Percentiles rank a stretch among this genome's conserved stretches.
Conservation (phyloP, 345 rosid genomes). For the Sonneratia caseolaris region DNA sequence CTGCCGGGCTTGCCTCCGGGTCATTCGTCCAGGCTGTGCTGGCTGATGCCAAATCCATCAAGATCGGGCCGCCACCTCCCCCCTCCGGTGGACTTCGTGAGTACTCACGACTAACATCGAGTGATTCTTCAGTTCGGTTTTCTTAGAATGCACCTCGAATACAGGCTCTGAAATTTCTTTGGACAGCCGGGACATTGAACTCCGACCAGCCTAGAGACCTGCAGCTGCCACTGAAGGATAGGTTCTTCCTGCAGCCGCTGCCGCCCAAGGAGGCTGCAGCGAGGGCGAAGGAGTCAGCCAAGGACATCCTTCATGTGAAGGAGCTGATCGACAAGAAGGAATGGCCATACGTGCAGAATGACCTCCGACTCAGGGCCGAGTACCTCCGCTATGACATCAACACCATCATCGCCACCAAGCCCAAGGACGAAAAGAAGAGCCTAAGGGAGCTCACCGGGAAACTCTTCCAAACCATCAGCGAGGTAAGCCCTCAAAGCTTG, state of each 20-base stretch:
- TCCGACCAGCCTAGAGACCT: conserved; percentile 83
- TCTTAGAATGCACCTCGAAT: not conserved
- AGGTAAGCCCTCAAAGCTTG: conserved; percentile 24
- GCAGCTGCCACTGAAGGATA: conserved; percentile 32
- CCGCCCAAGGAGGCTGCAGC: conserved; percentile 54
- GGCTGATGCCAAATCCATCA: conserved; percentile 63
- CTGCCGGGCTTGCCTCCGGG: conserved; percentile 56
- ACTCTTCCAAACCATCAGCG: conserved; percentile 57
- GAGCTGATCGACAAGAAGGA: conserved; percentile 71
- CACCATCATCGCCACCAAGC: conserved; percentile 62
- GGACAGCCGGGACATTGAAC: conserved; percentile 82
- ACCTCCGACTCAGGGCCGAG: conserved; percentile 62
- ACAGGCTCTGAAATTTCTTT: not conserved
- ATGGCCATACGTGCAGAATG: conserved; percentile 83
- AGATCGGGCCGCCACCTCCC: conserved; percentile 79
- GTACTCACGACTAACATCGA: conserved; percentile 12
- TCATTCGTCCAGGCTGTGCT: conserved; percentile 67
- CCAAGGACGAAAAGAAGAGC: conserved; percentile 61
- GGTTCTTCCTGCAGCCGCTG: conserved; percentile 71
- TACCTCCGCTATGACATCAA: conserved; percentile 88
- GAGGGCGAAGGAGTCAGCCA: conserved; percentile 80
- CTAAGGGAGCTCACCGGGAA: conserved; percentile 62
- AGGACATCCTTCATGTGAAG: conserved; percentile 73
- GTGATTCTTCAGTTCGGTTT: not conserved
- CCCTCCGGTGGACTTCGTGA: conserved; percentile 94